phyloP scores from a whole-genome alignment of 2,329 filamentous ascomycete genomes.

The Colletotrichum tamarilloi region DNA sequence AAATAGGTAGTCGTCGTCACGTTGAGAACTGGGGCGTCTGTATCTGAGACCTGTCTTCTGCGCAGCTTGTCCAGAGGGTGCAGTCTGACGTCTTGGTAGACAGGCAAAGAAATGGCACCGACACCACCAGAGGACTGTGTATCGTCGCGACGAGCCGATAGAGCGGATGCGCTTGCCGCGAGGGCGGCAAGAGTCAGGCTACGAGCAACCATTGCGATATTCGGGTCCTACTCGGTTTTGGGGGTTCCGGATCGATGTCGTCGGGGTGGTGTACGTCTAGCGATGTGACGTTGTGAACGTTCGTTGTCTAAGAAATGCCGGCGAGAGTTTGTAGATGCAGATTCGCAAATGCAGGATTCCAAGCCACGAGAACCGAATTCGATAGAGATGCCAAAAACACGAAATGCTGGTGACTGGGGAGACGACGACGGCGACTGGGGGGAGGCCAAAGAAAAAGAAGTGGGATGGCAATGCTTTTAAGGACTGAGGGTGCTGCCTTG shows the following conservation, averaged over 20 bases:
- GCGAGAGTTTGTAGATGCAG: background rate
- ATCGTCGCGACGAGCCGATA: constrained; percentile 16
- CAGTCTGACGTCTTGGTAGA: constrained; percentile 35
- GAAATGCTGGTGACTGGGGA: background rate
- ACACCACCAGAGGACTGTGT: constrained; percentile 8
- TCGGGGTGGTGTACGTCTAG: background rate
- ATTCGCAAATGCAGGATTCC: constrained; percentile 7
- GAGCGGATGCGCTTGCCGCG: constrained; percentile 17
- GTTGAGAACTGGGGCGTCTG: constrained; percentile 31
- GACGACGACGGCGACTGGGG: background rate
- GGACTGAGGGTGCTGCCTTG: constrained; percentile 21
- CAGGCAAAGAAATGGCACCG: constrained; percentile 33
- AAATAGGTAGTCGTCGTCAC: constrained; percentile 37
- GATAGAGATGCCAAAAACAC: constrained; percentile 10
- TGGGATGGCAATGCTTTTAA: constrained; percentile 32
- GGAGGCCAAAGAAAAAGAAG: constrained; percentile 19
- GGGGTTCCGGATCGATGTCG: background rate
- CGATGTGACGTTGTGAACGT: background rate
- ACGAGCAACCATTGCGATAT: constrained; percentile 15
- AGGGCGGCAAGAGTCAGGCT: constrained; percentile 15
- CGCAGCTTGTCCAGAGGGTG: constrained; percentile 30
- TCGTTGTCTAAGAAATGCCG: background rate
- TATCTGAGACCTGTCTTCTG: constrained; percentile 29
- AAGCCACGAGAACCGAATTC: constrained; percentile 9
- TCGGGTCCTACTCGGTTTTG: background rate